phyloP scores from a whole-genome alignment of 1,284 basidiomycete genomes.

The Ceratobasidium sp. region DNA sequence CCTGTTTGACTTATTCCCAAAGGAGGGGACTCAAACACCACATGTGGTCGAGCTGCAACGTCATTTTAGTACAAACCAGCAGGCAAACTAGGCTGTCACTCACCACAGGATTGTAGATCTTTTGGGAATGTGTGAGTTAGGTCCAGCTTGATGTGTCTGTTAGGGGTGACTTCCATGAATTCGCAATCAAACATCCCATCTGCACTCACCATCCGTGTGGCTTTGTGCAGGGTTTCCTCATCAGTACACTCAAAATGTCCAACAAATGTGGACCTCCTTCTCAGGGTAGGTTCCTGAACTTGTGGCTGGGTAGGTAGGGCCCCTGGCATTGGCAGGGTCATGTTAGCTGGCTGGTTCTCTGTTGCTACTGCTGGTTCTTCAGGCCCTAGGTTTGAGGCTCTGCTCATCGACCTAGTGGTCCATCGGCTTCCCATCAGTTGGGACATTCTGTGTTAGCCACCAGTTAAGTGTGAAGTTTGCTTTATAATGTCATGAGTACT shows the following conservation, averaged over 20 bases:
- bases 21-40: not conserved
- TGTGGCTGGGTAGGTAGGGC: too few species aligned
- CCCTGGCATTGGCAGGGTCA: too few species aligned
- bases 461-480: too few species aligned
- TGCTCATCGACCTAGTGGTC: too few species aligned
- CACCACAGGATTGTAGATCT: not conserved
- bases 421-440: too few species aligned
- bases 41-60: not conserved
- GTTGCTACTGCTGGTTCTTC: too few species aligned
- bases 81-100: not conserved
- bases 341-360: too few species aligned
- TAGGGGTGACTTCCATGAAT: not conserved
- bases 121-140: not conserved
- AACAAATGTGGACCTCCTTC: too few species aligned
- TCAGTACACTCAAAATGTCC: not conserved
- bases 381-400: too few species aligned
- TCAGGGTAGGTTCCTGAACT: too few species aligned
- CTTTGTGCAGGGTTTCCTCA: not conserved
- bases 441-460: too few species aligned
- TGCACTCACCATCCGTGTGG: not conserved
- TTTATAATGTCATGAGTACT: too few species aligned
- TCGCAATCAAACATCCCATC: not conserved
- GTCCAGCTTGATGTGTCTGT: not conserved
- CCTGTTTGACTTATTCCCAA: not conserved
- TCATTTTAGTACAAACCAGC: not conserved